These are phyloP conservation scores for Lentinula guzmanii DNA, from an alignment of 768 basidiomycete genomes.

Conservation along the genomic window DNA sequence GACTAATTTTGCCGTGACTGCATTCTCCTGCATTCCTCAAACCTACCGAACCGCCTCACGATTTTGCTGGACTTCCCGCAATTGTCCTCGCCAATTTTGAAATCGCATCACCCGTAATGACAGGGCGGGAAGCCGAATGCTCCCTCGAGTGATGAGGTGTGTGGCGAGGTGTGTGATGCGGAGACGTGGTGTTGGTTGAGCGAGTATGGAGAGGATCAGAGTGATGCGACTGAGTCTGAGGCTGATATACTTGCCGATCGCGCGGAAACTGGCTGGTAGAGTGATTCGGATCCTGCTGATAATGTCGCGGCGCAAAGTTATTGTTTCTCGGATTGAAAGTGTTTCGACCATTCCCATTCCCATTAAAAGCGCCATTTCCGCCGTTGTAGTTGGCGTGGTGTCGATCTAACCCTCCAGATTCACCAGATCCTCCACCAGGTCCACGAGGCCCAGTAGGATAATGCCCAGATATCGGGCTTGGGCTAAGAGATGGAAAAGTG, in stretches of 20 bases:
- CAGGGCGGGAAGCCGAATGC: constrained; percentile 58
- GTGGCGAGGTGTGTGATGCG: constrained; percentile 35
- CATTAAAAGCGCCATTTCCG: not conserved
- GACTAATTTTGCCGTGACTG: not conserved
- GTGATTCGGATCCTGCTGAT: not conserved
- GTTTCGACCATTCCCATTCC: not conserved
- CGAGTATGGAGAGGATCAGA: constrained; percentile 20
- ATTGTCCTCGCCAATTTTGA: constrained; percentile 61
- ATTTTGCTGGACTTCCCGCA: constrained; percentile 15
- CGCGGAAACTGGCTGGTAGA: not conserved
- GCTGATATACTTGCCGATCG: not conserved
- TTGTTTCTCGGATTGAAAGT: not conserved
- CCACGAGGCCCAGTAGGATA: constrained; percentile 2
- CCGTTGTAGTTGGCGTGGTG: not conserved
- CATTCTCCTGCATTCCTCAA: not conserved
- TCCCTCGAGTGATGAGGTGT: constrained; percentile 43
- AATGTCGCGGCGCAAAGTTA: not conserved
- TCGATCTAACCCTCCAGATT: not conserved
- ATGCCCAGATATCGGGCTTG: constrained; percentile 3
- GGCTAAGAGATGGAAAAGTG: constrained; percentile 1
- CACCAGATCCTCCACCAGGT: not conserved
- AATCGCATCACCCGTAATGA: constrained; percentile 68
- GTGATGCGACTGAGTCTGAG: constrained; percentile 22
- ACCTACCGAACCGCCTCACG: not conserved
- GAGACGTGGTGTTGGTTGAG: constrained; percentile 25